phyloP scores from a whole-genome alignment of 345 rosid species.

The Citropsis articulata region DNA sequence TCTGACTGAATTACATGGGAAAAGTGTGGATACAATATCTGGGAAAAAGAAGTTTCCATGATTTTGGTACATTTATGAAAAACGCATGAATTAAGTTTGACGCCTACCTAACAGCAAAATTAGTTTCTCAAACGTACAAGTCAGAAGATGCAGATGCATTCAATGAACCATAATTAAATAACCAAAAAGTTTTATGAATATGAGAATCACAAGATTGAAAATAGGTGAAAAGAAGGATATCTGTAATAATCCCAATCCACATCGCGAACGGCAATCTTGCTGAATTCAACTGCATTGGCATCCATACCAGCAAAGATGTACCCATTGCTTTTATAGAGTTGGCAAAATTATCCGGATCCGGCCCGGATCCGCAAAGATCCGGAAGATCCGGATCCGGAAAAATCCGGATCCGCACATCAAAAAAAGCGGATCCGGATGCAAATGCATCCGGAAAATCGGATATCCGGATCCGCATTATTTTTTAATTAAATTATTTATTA shows the following conservation, averaged over 20 bases:
- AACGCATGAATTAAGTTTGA: not conserved
- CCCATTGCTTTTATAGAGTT: slow-evolving; percentile 83
- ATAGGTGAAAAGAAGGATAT: slow-evolving; percentile 53
- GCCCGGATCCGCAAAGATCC: too few relatives aligned
- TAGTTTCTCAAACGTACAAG: not conserved
- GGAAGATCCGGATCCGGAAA: too few relatives aligned
- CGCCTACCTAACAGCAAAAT: not conserved
- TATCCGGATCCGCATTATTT: too few relatives aligned
- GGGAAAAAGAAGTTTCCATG: not conserved
- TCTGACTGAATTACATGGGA: too few relatives aligned
- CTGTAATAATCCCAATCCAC: slow-evolving; percentile 84
- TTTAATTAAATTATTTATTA: too few relatives aligned
- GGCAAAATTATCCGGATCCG: too few relatives aligned
- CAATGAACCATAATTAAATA: not conserved
- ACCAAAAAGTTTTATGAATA: not conserved
- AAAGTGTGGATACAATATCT: too few relatives aligned
- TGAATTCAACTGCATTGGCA: slow-evolving; percentile 80
- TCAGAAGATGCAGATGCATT: not conserved
- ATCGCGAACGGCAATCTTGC: slow-evolving; percentile 80
- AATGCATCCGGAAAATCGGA: too few relatives aligned
- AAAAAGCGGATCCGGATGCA: too few relatives aligned
- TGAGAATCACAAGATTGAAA: not conserved
- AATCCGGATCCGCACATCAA: too few relatives aligned
- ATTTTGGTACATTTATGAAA: not conserved
- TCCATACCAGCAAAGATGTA: slow-evolving; percentile 81